Percentiles rank a stretch among this genome's conserved stretches.
Conservation (phyloP, 2,329 filamentous ascomycete genomes). For the Orbilia javanica region DNA sequence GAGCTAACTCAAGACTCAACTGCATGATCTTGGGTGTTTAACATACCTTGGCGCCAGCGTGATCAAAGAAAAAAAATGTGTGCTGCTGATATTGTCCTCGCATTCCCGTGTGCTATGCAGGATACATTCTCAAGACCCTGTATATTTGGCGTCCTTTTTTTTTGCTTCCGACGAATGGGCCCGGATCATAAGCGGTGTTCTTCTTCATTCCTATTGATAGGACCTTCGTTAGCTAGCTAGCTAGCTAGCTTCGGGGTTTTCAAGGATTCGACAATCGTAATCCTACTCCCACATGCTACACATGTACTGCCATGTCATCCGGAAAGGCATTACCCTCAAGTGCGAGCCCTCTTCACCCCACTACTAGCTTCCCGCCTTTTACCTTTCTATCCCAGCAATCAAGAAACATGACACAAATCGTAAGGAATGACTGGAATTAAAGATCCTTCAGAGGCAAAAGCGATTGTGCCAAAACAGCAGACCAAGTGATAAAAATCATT, state of each 20-base stretch:
- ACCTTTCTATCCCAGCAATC: not conserved
- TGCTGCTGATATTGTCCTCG: not conserved
- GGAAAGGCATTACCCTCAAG: not conserved
- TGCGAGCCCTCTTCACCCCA: not conserved
- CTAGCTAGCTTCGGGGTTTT: slow-evolving; percentile 4
- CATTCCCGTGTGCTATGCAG: slow-evolving; percentile 1
- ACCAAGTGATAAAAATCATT: not conserved
- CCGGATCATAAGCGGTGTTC: not conserved
- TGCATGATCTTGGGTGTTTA: slow-evolving; percentile 9
- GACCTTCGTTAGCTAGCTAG: not conserved
- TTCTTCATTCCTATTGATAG: not conserved
- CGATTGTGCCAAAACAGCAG: not conserved
- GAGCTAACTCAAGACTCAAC: not conserved
- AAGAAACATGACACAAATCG: slow-evolving; percentile 1
- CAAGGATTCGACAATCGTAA: slow-evolving; percentile 4
- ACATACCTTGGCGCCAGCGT: slow-evolving; percentile 17
- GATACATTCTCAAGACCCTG: slow-evolving; percentile 7
- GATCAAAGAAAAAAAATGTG: slow-evolving; percentile 14
- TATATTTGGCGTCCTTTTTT: not conserved
- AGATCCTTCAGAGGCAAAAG: slow-evolving; percentile 3
- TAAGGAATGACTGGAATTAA: slow-evolving; percentile 13
- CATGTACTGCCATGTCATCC: slow-evolving; percentile 10
- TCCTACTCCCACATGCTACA: slow-evolving; percentile 11
- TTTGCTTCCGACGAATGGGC: slow-evolving; percentile 8
- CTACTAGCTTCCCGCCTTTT: not conserved